Base-by-base conservation (phyloP, 352 stramenopile genomes). In the Paralagenidium karlingii region DNA sequence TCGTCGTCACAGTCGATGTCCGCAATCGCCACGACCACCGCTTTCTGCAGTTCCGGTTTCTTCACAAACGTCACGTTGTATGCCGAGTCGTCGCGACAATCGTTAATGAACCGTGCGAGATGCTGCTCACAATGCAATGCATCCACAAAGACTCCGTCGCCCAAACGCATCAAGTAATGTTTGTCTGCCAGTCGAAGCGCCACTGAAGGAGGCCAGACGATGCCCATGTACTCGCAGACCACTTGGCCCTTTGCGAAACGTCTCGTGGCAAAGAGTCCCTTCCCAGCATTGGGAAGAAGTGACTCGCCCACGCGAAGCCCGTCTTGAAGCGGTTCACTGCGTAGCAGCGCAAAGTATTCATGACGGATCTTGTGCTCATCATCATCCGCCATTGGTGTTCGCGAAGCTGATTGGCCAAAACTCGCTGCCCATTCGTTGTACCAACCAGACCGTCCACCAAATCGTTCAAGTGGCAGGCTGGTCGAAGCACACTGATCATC, bases 21-120 rank as follows among this genome's bases (percentile, higher is more conserved):
- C 11, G 63, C 52, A 44, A 78, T 45, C 7, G 77, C 70, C 10
- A 84, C 39, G 27, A 91, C 71, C 5, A 64, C 39, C 16, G 77
- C 77, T 16, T 62, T 59, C 20, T 60, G 44, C 12, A 75, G 47
- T 2, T 55, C 11, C 2, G 74, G 71, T 8, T 45, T 52, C 43
- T 88, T 88, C 8, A 79, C 57, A 40, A 91, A 91, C 25, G 43
- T 22, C n/a, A 91, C 71, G 20, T 91, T 91, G 47, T 79, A 71
- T 16, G 58, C 54, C n/a, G 58, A 57, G 5, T 46, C 29, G 22
- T 55, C 60, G 47, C 70, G 44, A 49, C 71, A 84, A 58, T 88
- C 77, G 49, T 91, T 91, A 34, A 91, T 88, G 52, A 78, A 91
- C 10, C 76, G 48, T 2, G 76, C 73, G 19, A 75, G 38, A 13